These are phyloP conservation scores for Rhizoclosmatium sp. DNA, from an alignment of 192 early-diverging fungal species.

Conservation along the genomic window DNA sequence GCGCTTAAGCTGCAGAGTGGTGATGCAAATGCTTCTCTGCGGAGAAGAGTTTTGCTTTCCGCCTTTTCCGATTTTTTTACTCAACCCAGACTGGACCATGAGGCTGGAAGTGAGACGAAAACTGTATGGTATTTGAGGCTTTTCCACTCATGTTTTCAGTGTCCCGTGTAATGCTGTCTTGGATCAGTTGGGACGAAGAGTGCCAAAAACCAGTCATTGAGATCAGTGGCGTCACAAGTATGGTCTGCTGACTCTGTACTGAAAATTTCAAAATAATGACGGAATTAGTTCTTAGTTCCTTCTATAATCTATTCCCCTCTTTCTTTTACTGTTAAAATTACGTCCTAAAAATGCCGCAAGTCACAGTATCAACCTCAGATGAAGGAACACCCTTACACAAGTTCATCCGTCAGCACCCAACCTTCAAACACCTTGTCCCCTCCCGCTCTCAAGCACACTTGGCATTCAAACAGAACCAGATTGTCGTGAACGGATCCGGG, in stretches of 20 bases:
- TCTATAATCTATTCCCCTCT: no score
- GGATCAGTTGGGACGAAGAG: not conserved
- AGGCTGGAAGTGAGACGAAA: no score
- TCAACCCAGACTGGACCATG: no score
- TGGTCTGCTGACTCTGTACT: not conserved
- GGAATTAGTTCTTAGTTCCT: not conserved
- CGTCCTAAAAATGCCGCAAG: not conserved
- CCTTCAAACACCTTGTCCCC: not conserved
- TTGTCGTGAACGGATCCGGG: not conserved
- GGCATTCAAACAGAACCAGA: not conserved
- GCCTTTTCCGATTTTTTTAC: no score
- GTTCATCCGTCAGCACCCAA: not conserved
- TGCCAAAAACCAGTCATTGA: not conserved
- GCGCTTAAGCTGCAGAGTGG: no score
- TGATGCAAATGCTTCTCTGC: no score
- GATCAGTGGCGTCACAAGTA: not conserved
- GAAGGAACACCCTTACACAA: conserved; percentile 11
- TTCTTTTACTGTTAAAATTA: no score
- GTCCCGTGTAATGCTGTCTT: no score
- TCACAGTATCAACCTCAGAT: not conserved
- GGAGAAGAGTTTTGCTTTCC: no score
- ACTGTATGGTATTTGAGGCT: no score
- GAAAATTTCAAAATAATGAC: not conserved
- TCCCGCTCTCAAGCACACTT: not conserved
- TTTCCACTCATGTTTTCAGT: no score